These are phyloP conservation scores for Ettlia oleoabundans DNA, from an alignment of 139 green algal species.

Conservation along the genomic window DNA sequence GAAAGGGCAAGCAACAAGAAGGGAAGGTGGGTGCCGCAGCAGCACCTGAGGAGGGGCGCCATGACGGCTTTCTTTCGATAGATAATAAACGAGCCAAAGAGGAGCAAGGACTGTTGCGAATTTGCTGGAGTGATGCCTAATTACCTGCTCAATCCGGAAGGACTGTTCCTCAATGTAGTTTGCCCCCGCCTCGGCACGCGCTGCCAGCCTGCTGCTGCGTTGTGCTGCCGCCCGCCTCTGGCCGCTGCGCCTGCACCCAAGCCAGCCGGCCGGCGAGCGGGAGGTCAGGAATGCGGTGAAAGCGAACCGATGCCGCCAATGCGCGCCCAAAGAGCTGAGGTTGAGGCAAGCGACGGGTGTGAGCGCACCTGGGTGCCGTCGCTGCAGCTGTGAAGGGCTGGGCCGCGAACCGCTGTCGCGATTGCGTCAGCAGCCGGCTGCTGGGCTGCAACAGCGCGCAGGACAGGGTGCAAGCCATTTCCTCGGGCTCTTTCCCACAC, in stretches of 20 bases:
- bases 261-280: neutral
- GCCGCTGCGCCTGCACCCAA: neutral
- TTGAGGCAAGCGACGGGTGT: neutral
- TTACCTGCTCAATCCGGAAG: constrained; percentile 42
- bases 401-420: neutral
- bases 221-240: neutral
- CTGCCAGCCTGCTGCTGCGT: neutral
- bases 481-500: no score
- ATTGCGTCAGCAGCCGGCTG: neutral
- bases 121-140: neutral
- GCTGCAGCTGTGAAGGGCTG: neutral
- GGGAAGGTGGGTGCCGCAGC: neutral
- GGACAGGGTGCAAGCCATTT: no score
- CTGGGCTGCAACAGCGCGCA: neutral
- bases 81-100: no score
- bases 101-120: no score
- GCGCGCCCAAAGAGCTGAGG: neutral
- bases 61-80: no score
- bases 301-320: neutral
- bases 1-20: neutral
- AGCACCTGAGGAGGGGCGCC: no score
- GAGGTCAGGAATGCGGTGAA: neutral
- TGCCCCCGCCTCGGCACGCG: neutral
- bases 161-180: constrained; percentile 26
- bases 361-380: neutral